Base-by-base conservation (phyloP, 2,329 filamentous ascomycete genomes). In the Huntiella moniliformis region DNA sequence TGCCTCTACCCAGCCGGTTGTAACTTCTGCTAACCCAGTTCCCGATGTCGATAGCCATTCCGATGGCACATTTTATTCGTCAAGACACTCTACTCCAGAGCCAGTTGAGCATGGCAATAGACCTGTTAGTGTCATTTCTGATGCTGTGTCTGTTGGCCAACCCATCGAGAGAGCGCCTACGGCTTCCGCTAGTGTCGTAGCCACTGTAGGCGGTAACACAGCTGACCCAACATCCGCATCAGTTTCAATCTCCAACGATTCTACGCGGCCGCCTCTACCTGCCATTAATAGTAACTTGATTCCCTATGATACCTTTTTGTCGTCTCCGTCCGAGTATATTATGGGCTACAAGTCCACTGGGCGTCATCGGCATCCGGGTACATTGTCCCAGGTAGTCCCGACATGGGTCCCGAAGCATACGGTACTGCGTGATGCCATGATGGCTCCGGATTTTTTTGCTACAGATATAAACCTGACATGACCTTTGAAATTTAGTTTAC, bases 1-100 rank as follows among this genome's bases (percentile, higher is more conserved):
- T 38, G 45, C 47, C 35, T 32, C 42, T 39, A 35, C 38, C n/a
- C 41, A 37, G 13, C 34, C 36, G 39, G 44, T 15, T 54, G 73
- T 79, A 56, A 70, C 73, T 57, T 66, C 69, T 52, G 62, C 73
- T 55, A 62, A 68, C 58, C 33, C 42, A 33, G 35, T 47, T 18
- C 22, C 38, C 17, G 37, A 44, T 44, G 46, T 48, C 32, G 46
- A 48, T 32, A 48, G 46, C 15, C 46, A 35, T 33, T 49, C 47
- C 16, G 81, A 92, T 60, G 86, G 92, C 58, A 91, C 86, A 36
- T 93, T 93, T 62, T 95, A 96, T 67, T 95, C 88, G 53, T 95
- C 87, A 63, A 83, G 81, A 65, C 79, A 87, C 67, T 82, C 87
- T 60, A 93, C 86, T 52, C 73, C 74, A 50, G 68, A 74, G 47